phyloP scores from a whole-genome alignment of 2,329 filamentous ascomycete genomes.

The Shiraia sp. region DNA sequence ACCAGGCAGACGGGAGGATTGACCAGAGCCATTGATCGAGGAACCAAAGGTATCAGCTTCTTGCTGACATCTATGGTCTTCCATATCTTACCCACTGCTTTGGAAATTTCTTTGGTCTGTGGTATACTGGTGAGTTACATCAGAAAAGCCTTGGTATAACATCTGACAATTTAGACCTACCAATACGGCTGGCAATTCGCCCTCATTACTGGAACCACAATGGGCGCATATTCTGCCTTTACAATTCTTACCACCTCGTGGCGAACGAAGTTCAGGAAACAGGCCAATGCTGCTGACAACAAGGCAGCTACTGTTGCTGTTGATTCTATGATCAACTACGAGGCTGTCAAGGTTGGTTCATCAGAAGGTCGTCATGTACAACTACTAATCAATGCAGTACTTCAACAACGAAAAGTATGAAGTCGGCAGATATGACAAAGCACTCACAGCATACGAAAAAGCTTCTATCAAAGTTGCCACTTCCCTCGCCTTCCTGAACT shows the following conservation, averaged over 20 bases:
- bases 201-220: slow-evolving; percentile 84
- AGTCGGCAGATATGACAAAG: slow-evolving; percentile 85
- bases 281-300: slow-evolving; percentile 96
- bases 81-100: slow-evolving; percentile 87
- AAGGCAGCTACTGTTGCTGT: slow-evolving; percentile 92
- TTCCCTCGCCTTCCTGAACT: slow-evolving; percentile 89
- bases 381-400: slow-evolving; percentile 55
- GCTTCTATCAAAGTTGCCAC: slow-evolving; percentile 97
- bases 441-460: slow-evolving; percentile 83
- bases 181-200: slow-evolving; percentile 94
- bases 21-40: slow-evolving; percentile 91
- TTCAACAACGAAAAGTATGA: slow-evolving; percentile 99
- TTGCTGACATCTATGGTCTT: slow-evolving; percentile 98
- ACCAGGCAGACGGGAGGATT: slow-evolving; percentile 92
- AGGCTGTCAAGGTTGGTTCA: slow-evolving; percentile 75
- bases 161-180: slow-evolving; percentile 64
- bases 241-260: slow-evolving; percentile 96
- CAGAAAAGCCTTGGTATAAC: not conserved
- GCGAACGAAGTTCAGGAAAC: slow-evolving; percentile 93
- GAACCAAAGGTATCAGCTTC: slow-evolving; percentile 98
- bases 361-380: not conserved
- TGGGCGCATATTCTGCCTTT: slow-evolving; percentile 94
- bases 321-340: slow-evolving; percentile 97
- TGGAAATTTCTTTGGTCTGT: slow-evolving; percentile 95
- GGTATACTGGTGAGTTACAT: slow-evolving; percentile 70